These are phyloP conservation scores for Candida khao-thaluensis DNA, from an alignment of 805 yeast species.

Conservation along the genomic window DNA sequence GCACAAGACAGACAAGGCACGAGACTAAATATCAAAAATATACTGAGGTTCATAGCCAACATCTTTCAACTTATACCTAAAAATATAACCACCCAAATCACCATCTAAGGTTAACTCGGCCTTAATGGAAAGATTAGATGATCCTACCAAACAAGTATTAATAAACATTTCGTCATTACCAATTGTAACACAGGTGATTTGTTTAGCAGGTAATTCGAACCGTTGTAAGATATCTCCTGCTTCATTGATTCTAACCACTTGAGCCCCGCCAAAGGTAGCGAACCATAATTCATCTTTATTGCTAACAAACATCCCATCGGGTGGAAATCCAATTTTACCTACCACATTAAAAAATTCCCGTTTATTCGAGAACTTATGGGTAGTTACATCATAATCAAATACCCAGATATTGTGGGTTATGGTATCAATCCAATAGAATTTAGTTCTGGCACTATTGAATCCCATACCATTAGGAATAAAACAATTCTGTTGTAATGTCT, in stretches of 20 bases:
- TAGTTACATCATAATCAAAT: slow-evolving; percentile 35
- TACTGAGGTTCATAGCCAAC: slow-evolving; percentile 11
- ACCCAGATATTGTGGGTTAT: slow-evolving; percentile 33
- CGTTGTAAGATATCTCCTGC: slow-evolving; percentile 52
- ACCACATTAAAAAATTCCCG: slow-evolving; percentile 22
- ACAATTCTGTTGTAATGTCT: slow-evolving; percentile 33
- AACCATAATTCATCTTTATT: slow-evolving; percentile 54
- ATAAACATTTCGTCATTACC: slow-evolving; percentile 65
- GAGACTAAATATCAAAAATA: slow-evolving; percentile 5
- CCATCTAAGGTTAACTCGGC: slow-evolving; percentile 25
- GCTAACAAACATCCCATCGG: slow-evolving; percentile 77
- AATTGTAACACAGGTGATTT: slow-evolving; percentile 69
- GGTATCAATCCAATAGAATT: slow-evolving; percentile 43
- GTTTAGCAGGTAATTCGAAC: slow-evolving; percentile 55
- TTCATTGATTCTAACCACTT: slow-evolving; percentile 53
- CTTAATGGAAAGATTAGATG: slow-evolving; percentile 35
- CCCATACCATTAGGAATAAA: slow-evolving; percentile 68
- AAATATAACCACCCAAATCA: slow-evolving; percentile 56
- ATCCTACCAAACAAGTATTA: slow-evolving; percentile 60
- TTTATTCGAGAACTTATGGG: slow-evolving; percentile 30
- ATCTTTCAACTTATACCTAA: slow-evolving; percentile 9
- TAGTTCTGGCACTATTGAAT: slow-evolving; percentile 28
- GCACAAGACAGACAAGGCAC: background rate
- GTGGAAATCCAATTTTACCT: slow-evolving; percentile 37
- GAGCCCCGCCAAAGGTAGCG: slow-evolving; percentile 63